phyloP scores from a whole-genome alignment of 768 basidiomycete species.

The Paxillus involutus region DNA sequence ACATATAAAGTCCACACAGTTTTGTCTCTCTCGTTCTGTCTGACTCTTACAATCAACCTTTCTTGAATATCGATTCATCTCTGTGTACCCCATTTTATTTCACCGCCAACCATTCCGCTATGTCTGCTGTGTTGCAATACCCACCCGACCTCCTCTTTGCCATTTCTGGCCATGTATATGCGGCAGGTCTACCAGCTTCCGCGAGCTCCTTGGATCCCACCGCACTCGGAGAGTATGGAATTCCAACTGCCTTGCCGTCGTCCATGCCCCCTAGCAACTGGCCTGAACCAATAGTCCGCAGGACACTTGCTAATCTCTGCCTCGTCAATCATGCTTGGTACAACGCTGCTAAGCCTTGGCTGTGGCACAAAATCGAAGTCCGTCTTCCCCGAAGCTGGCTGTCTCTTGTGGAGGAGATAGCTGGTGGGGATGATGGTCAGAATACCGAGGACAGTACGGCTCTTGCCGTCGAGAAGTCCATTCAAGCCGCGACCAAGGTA shows the following conservation, averaged over 20 bases:
- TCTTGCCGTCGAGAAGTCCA: conserved; percentile 61
- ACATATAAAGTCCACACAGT: not conserved
- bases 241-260: conserved; percentile 67
- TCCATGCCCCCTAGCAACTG: conserved; percentile 71
- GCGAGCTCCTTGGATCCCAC: conserved; percentile 71
- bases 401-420: conserved; percentile 74
- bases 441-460: conserved; percentile 53
- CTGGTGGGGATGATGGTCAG: conserved; percentile 65
- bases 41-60: too few species aligned
- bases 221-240: conserved; percentile 38
- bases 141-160: conserved; percentile 72
- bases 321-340: conserved; percentile 79
- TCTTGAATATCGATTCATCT: not conserved
- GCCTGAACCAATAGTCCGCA: conserved; percentile 64
- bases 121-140: conserved; percentile 42
- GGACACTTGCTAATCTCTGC: conserved; percentile 68
- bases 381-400: conserved; percentile 85
- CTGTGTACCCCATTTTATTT: conserved; percentile 3
- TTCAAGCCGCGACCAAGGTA: conserved; percentile 65
- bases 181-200: conserved; percentile 55
- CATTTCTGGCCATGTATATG: conserved; percentile 73
- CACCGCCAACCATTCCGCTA: conserved; percentile 2
- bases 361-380: conserved; percentile 84
- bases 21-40: too few species aligned
- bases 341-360: conserved; percentile 83